Base-by-base conservation (phyloP, 2,329 filamentous ascomycete species). In the Aciculosporium take region DNA sequence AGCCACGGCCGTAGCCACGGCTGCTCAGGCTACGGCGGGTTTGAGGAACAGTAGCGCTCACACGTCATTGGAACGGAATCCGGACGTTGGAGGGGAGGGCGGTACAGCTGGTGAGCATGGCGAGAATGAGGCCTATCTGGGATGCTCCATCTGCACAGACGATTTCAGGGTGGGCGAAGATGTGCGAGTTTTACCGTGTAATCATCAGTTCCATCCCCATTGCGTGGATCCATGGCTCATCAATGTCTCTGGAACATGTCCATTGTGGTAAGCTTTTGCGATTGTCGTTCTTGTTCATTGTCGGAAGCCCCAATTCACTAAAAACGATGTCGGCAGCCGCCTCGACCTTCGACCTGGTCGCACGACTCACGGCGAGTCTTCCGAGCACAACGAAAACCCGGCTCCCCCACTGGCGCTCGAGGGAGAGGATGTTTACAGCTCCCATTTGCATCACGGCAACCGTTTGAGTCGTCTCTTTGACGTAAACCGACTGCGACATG, bases 161-260 rank as follows among this genome's bases (percentile, higher is more conserved):
- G 77, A 82, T 51, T 83, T 83, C 50, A 68, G 56, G 3, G 67
- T 76, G 15, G 79, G 79, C 12, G 73, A 82, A 51, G 76, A 82
- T 50, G 74, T 83, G 40, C 69, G 79, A 34, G 75, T 83, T 1
- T 59, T 83, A 31, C 79, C 79, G 28, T 83, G 79, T 54, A 62
- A 74, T 43, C 79, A 83, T 56, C 76, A 79, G 47, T 83, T 76
- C 51, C 79, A 83, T 50, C 78, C 79, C 1, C 64, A 66, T 35
- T 83, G 79, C 50, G 71, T 83, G 43, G 79, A 83, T 50, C 79
- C 78, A 4, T 83, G 79, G 79, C 62, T 83, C 33, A 63, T 82
- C 45, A 79, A 82, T 43, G 72, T 83, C 9, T 80, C 77, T 9
- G 78, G 79, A 45, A 82, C 78, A 24, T 82, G 78, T 56, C 78